phyloP scores from a whole-genome alignment of 1,284 basidiomycete species.

The Trichosporon inkin region DNA sequence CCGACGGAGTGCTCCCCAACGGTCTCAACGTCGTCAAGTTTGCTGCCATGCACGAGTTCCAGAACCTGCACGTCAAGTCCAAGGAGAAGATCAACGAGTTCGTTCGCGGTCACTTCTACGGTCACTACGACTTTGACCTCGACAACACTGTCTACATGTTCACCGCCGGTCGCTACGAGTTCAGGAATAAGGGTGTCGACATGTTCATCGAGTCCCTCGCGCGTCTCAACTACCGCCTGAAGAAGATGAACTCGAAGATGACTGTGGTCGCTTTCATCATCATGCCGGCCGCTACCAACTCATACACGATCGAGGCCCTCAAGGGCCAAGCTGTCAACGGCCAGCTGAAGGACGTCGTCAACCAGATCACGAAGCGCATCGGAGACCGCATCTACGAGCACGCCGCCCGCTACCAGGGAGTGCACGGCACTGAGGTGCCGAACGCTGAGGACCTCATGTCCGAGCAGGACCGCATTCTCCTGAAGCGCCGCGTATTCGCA shows the following conservation, averaged over 20 bases:
- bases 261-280: conserved; percentile 98
- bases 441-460: conserved; percentile 74
- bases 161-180: conserved; percentile 98
- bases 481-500: conserved; percentile 94
- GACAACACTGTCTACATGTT: conserved; percentile 98
- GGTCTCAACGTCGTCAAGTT: conserved; percentile 97
- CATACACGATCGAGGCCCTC: conserved; percentile 94
- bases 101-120: conserved; percentile 95
- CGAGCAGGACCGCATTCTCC: conserved; percentile 86
- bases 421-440: conserved; percentile 67
- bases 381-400: conserved; percentile 89
- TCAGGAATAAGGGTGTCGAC: conserved; percentile 97
- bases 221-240: conserved; percentile 82
- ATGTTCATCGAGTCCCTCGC: conserved; percentile 98
- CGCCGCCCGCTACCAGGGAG: conserved; percentile 76
- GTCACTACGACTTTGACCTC: conserved; percentile 90
- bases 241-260: conserved; percentile 69
- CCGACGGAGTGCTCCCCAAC: conserved; percentile 93
- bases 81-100: conserved; percentile 99
- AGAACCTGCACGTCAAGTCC: conserved; percentile 85
- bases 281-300: conserved; percentile 93
- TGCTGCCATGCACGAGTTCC: conserved; percentile 92
- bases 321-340: conserved; percentile 98
- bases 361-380: conserved; percentile 87
- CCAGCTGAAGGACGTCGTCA: conserved; percentile 89